Percentiles rank a stretch among this genome's conserved stretches.
phyloP scores from a whole-genome alignment of 345 rosid genomes.

The Camelina hispida region DNA sequence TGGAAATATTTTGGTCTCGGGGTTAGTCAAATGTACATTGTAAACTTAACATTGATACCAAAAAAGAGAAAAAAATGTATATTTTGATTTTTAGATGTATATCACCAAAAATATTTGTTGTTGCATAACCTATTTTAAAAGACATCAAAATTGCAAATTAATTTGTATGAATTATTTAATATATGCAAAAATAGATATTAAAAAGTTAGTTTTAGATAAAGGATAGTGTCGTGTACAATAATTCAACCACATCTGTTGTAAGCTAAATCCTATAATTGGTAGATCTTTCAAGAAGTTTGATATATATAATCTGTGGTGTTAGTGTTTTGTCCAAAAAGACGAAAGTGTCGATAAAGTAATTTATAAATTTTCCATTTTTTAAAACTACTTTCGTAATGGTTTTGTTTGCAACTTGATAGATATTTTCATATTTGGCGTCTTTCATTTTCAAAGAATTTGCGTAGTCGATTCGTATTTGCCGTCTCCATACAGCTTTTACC shows the following conservation, averaged over 20 bases:
- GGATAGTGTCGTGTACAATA: conserved; percentile 2
- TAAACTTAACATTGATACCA: too few relatives aligned
- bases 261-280: conserved; percentile 17
- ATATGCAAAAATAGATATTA: not conserved
- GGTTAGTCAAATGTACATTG: too few relatives aligned
- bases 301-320: not conserved
- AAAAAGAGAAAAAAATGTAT: too few relatives aligned
- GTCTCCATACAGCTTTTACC: conserved; percentile 25
- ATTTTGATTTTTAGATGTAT: too few relatives aligned
- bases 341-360: conserved; percentile 18
- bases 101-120: not conserved
- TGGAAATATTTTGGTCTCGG: too few relatives aligned
- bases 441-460: conserved; percentile 31
- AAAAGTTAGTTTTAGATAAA: not conserved
- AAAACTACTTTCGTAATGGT: conserved; percentile 14
- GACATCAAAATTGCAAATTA: not conserved
- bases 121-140: not conserved
- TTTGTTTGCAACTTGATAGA: conserved; percentile 35
- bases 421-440: conserved; percentile 43
- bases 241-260: not conserved
- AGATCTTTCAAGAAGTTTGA: conserved; percentile 5
- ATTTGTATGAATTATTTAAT: not conserved
- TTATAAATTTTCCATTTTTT: conserved; percentile 25
- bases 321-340: conserved; percentile 17
- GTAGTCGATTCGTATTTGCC: conserved; percentile 40